Conservation (phyloP, 129 eudicot genomes). For the Rutidosis leptorrhynchoides region DNA sequence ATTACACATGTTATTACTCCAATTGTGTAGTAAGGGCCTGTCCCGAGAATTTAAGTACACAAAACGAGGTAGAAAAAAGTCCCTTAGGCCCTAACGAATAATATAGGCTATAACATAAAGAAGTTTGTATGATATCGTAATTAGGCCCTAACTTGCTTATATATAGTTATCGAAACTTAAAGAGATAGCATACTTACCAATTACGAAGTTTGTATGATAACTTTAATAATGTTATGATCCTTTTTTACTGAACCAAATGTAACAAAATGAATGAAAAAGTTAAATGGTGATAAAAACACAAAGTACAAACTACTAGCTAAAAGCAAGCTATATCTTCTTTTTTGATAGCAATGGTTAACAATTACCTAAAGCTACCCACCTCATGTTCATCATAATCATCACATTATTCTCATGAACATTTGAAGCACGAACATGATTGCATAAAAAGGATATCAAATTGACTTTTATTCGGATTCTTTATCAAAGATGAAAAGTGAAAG, state of each 20-base stretch:
- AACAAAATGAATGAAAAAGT: constrained; percentile 4
- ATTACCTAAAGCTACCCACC: constrained; percentile 36
- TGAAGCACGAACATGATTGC: constrained; percentile 11
- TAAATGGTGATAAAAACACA: constrained; percentile 14
- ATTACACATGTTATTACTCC: too few relatives aligned
- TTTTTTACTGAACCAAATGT: constrained; percentile 34
- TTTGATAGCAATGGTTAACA: constrained; percentile 39
- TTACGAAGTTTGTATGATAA: constrained; percentile 20
- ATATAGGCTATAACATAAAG: too few relatives aligned
- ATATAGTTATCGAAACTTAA: constrained; percentile 7
- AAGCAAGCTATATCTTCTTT: constrained; percentile 25
- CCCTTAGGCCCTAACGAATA: too few relatives aligned
- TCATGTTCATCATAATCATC: constrained; percentile 29
- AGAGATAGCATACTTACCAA: not conserved
- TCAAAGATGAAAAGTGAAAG: constrained; percentile 25
- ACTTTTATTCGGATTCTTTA: too few relatives aligned
- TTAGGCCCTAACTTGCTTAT: too few relatives aligned
- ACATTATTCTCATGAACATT: constrained; percentile 28
- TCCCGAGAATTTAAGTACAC: too few relatives aligned
- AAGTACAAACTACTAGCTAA: constrained; percentile 30
- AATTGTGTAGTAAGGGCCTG: too few relatives aligned
- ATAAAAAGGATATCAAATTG: too few relatives aligned
- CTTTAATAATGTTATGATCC: constrained; percentile 17
- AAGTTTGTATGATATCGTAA: too few relatives aligned
- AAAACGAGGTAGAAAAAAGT: too few relatives aligned